Base-by-base conservation (phyloP, 208 protist genomes). In the Tetramitus jugosus region DNA sequence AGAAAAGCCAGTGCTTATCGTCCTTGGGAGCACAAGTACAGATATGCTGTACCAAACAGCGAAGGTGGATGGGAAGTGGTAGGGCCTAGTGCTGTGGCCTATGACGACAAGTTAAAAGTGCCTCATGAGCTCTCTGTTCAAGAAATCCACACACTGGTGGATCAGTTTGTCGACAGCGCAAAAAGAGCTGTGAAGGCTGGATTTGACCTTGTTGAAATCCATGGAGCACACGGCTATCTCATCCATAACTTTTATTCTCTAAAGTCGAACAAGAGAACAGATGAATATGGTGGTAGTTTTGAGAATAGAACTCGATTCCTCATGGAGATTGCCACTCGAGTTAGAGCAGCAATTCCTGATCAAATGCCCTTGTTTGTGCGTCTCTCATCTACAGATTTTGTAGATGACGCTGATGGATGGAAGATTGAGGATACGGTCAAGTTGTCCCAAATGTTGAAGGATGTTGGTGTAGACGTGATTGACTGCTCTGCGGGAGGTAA, bases 401-500 rank as follows among this genome's bases (percentile, higher is more conserved):
- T 64, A 64, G 78, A 80, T 49, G n/a, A n/a, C n/a, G n/a, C n/a
- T n/a, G 78, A 45, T 26, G 83, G 83, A 26, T 82, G 74, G 62
- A 76, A 7, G 3, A 60, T 86, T 26, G 76, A 86, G 0, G 79
- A 86, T 23, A 68, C 79, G 10, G 31, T 85, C 10, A 53, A 77
- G 37, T 43, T 86, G 0, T 7, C 74, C 37, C 23, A 80, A 26
- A n/a, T 84, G 29, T 43, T 85, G 7, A 68, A 83, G 37, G 39
- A 61, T 46, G 31, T 60, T 26, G 81, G 76, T 56, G 82, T 85
- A 0, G 83, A 86, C 33, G 31, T 86, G 1, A 14, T 86, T 4
- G 81, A 86, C 74, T 67, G 43, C 42, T 83, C 79, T 13, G 60
- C 72, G n/a, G 81, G 81, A 61, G 81, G 81, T 37, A n/a, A n/a